These are phyloP conservation scores for Hemileia vastatrix DNA, from an alignment of 1,284 basidiomycete genomes.

Conservation along the genomic window DNA sequence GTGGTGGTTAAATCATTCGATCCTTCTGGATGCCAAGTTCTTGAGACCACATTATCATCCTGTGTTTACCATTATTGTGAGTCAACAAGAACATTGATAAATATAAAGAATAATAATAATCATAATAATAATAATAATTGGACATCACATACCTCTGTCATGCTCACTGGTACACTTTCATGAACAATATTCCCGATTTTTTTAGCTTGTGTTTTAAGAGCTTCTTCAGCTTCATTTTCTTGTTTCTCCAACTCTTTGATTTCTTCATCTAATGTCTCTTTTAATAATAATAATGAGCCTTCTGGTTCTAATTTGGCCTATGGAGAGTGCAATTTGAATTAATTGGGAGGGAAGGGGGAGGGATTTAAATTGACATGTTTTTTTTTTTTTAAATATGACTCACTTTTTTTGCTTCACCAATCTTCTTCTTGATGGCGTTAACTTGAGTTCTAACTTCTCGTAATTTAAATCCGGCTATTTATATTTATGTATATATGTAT, in stretches of 20 bases:
- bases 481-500: no score
- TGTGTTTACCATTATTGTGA: slow-evolving; percentile 32
- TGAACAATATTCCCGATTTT: slow-evolving; percentile 89
- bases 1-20: slow-evolving; percentile 56
- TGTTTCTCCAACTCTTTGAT: slow-evolving; percentile 67
- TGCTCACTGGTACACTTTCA: slow-evolving; percentile 69
- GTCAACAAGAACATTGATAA: neutral
- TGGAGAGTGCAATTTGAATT: no score
- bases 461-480: slow-evolving; percentile 9
- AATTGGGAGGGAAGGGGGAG: neutral
- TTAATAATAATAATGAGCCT: slow-evolving; percentile 6
- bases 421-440: slow-evolving; percentile 22
- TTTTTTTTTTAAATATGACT: neutral
- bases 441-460: slow-evolving; percentile 9
- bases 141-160: slow-evolving; percentile 64
- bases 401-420: slow-evolving; percentile 23
- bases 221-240: slow-evolving; percentile 63
- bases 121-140: neutral
- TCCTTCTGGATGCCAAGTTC: slow-evolving; percentile 78
- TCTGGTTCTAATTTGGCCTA: slow-evolving; percentile 15
- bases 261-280: slow-evolving; percentile 60
- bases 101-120: slow-evolving; percentile 26
- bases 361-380: neutral
- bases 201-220: slow-evolving; percentile 69
- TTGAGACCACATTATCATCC: slow-evolving; percentile 79